Base-by-base conservation (phyloP, 352 stramenopile genomes). In the Phytophthora macrochlamydospora region DNA sequence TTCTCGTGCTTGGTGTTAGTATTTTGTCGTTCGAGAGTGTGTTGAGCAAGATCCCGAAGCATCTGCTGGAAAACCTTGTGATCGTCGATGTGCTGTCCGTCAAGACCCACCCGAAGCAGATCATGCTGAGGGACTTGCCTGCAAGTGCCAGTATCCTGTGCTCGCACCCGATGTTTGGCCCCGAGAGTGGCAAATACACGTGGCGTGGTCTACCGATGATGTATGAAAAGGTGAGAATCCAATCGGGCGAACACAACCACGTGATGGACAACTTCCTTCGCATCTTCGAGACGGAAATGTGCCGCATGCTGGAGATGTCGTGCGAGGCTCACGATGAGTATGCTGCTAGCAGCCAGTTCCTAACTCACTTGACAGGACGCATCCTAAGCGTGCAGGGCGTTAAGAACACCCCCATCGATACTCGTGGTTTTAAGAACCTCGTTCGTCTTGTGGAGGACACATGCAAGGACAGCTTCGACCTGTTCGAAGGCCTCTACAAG, bases 161-260 rank as follows among this genome's bases (percentile, higher is more conserved):
- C 63, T 99, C 97, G 13, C 97, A 99, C 79, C 97, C 97, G 2
- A 99, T 99, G 97, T 99, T 99, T 78, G 97, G 97, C 43, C 96
- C 97, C 1, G 97, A 99, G 76, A 97, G 85, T 52, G 97, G 95
- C 49, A 98, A 97, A 54, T 89, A 98, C 79, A 91, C 90, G 56
- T 99, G 97, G 97, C 82, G 93, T 44, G 89, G 87, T 9, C 76
- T 99, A 46, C 97, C 93, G 18, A 98, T 99, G 86, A 96, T 99
- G 69, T 99, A 96, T 64, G 97, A 99, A 72, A 91, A 91, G 50
- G 97, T 97, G 37, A 83, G 96, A 7, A 87, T 98, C 24, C 37
- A 75, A 2, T 78, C 64, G 2, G 55, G 65, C 7, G 83, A 97
- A 6, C 78, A 90, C 66, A 77, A 73, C 9, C 57, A 79, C 9